Percentiles rank a stretch among this genome's conserved stretches.
Conservation (phyloP, 2,329 filamentous ascomycete species). For the Aspergillus sp. region DNA sequence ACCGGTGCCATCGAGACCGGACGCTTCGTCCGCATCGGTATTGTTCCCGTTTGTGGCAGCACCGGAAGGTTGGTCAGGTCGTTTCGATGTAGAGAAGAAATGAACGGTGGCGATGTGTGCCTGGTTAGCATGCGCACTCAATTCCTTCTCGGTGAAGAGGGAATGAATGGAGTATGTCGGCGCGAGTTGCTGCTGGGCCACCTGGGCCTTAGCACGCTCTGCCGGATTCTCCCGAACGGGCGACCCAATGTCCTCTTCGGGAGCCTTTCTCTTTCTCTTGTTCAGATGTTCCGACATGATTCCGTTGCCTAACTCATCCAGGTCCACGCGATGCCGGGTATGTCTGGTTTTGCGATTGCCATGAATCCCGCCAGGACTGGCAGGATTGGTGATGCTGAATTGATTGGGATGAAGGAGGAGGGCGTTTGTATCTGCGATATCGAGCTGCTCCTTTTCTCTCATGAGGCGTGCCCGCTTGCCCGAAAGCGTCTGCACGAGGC, state of each 20-base stretch:
- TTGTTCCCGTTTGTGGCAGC: conserved; percentile 46
- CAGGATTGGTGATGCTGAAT: conserved; percentile 68
- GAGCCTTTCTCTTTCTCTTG: conserved; percentile 63
- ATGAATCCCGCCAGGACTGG: conserved; percentile 64
- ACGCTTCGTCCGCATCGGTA: conserved; percentile 45
- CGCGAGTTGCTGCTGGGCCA: conserved; percentile 61
- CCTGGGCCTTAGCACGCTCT: conserved; percentile 58
- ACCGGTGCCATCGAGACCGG: conserved; percentile 42
- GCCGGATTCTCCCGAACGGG: conserved; percentile 57
- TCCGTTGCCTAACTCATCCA: conserved; percentile 56
- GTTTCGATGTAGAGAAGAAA: conserved; percentile 62
- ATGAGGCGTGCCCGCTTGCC: conserved; percentile 62
- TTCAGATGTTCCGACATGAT: conserved; percentile 54
- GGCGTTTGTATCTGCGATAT: conserved; percentile 69
- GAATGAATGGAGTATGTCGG: conserved; percentile 65
- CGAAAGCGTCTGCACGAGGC: conserved; percentile 61
- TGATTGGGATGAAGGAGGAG: conserved; percentile 68
- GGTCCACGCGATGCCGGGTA: conserved; percentile 61
- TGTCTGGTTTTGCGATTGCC: conserved; percentile 67
- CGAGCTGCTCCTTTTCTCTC: conserved; percentile 69
- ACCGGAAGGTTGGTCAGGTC: conserved; percentile 46
- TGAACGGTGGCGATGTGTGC: conserved; percentile 63
- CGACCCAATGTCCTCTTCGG: conserved; percentile 63
- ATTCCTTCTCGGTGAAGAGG: conserved; percentile 71
- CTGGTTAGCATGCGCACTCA: conserved; percentile 64